Percentiles rank a stretch among this genome's conserved stretches.
phyloP scores from a whole-genome alignment of 345 rosid genomes.

The Ceriops zippeliana region DNA sequence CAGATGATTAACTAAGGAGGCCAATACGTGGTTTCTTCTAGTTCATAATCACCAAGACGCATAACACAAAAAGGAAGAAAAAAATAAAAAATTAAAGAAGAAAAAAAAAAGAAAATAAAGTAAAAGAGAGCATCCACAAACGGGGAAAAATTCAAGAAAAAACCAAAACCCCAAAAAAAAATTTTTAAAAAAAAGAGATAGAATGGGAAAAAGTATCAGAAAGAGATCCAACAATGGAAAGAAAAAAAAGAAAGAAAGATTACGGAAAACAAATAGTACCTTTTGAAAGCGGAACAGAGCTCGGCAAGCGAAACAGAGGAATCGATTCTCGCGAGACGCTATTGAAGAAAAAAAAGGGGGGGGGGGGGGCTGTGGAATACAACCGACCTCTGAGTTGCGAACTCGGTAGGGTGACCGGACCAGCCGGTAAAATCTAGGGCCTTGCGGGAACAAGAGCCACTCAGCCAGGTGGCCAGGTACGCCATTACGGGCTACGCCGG shows the following conservation, averaged over 20 bases:
- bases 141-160: background rate
- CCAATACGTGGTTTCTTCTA: background rate
- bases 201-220: background rate
- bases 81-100: background rate
- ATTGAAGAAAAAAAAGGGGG: background rate
- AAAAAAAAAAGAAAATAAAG: background rate
- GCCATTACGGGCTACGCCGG: conserved; percentile 46
- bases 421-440: conserved; percentile 26
- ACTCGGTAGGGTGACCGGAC: conserved; percentile 35
- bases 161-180: background rate
- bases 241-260: background rate
- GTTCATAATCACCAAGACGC: background rate
- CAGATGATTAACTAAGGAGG: background rate
- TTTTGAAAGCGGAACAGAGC: conserved; percentile 15
- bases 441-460: conserved; percentile 15
- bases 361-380: background rate
- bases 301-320: conserved; percentile 8
- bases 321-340: background rate
- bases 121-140: background rate
- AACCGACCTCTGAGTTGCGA: conserved; percentile 22
- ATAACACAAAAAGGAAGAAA: background rate
- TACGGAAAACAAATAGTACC: conserved; percentile 20
- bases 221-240: background rate
- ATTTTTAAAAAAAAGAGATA: background rate
- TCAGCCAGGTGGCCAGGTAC: background rate